Evolutionary conservation across 2,329 filamentous ascomycete species (phyloP), one percentile per base, ranked within the genome.

Genomic region (Aspergillus arachidicola): DNA sequence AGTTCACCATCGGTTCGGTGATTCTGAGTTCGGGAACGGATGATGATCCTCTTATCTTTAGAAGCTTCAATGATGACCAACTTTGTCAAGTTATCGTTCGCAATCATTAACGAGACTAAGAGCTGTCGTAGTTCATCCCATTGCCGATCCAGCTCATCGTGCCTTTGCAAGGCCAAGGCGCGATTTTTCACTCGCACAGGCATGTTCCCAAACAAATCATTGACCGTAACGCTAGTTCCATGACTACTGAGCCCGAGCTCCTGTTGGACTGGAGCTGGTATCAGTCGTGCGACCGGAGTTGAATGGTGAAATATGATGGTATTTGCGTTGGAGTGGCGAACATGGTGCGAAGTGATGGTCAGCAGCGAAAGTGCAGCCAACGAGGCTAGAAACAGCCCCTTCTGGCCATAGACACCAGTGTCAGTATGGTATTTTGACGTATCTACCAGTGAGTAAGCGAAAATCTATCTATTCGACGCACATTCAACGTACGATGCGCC

Each of bases 121-220:
- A 83, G 78, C 57, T 80, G 83, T 64, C 86, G 85, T 19, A 96
- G 78, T 1, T 77, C 77, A 32, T 88, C 85, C 87, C 91, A 94
- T 58, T 91, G 84, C 66, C 84, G 90, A 23, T 85, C 83, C 4
- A 85, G 76, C 55, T 89, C 81, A 28, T 81, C 73, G 12, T 82
- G 68, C 68, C 82, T 83, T 70, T 87, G 80, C 45, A 83, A 75
- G 66, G 81, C 78, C 3, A 87, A 69, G 0, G 86, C 86, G 66
- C 93, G 86, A 69, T 93, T 91, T 74, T 95, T 96, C 30, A 96
- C 89, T 16, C 94, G 88, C 14, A 97, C 94, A 0, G 94, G 93
- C 87, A 97, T 92, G 63, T 89, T 91, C 0, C 94, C 93, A 77
- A 97, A 98, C 1, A 97, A 81, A 74, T 97, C 89, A 61, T 89